A percentile compares a stretch with the other conserved stretches of the same genome.
Evolutionary conservation across 495 filamentous ascomycete species (phyloP).

Genomic region (Penicillium cataractarum): DNA sequence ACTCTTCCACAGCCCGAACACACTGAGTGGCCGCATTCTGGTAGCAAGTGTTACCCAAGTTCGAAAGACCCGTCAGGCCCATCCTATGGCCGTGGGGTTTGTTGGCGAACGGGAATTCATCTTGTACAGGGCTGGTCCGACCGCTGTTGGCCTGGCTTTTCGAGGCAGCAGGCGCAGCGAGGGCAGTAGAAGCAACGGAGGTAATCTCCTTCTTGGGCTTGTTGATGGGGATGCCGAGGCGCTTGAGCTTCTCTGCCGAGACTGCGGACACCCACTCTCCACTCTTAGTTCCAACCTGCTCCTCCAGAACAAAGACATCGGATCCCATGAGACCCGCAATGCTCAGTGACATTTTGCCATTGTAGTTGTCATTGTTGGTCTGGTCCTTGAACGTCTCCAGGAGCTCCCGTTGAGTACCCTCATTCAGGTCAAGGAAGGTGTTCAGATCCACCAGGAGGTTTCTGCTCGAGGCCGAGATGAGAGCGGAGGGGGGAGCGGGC

Average conservation of each 20-base stretch:
- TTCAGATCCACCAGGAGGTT: slow-evolving; percentile 73
- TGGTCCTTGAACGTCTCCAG: slow-evolving; percentile 68
- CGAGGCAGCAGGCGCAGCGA: slow-evolving; percentile 37
- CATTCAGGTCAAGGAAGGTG: slow-evolving; percentile 68
- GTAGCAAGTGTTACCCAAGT: slow-evolving; percentile 96
- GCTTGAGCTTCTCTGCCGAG: slow-evolving; percentile 43
- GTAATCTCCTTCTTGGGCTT: slow-evolving; percentile 40
- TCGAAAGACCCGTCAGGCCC: slow-evolving; percentile 70
- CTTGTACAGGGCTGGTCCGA: slow-evolving; percentile 64
- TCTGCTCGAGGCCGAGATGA: slow-evolving; percentile 57
- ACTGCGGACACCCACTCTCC: slow-evolving; percentile 68
- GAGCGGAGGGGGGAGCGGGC: slow-evolving; percentile 43
- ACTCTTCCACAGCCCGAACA: slow-evolving; percentile 84
- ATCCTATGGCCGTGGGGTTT: slow-evolving; percentile 61
- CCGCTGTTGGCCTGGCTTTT: slow-evolving; percentile 53
- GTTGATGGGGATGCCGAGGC: slow-evolving; percentile 44
- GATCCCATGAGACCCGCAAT: slow-evolving; percentile 67
- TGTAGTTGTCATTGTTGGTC: slow-evolving; percentile 76
- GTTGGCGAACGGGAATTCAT: slow-evolving; percentile 64
- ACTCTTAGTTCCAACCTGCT: slow-evolving; percentile 56
- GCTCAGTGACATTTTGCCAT: slow-evolving; percentile 65
- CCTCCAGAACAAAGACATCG: slow-evolving; percentile 77
- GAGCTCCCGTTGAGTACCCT: slow-evolving; percentile 68
- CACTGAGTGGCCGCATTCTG: slow-evolving; percentile 98
- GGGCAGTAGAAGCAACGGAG: slow-evolving; percentile 33